Conservation (phyloP, 176 grass and related monocot genomes). For the Puya raimondii region DNA sequence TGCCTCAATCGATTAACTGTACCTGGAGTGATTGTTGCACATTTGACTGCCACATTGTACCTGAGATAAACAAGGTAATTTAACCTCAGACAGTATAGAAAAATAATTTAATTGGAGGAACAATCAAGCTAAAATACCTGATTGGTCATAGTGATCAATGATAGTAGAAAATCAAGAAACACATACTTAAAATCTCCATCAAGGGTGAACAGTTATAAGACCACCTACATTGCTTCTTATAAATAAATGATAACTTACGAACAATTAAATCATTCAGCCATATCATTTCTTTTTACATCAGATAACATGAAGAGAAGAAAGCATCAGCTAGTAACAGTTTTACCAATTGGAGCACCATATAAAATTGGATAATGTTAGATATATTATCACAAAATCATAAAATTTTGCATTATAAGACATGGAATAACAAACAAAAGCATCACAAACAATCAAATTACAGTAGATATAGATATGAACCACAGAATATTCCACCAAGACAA, state of each 20-base stretch:
- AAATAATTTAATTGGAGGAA: neutral
- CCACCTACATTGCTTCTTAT: neutral
- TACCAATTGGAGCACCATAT: neutral
- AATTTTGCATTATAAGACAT: neutral
- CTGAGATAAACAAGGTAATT: slow-evolving; percentile 31
- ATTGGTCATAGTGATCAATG: neutral
- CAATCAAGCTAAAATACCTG: neutral
- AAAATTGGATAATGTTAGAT: neutral
- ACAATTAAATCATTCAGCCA: neutral
- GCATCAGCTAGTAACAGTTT: neutral
- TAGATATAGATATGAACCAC: neutral
- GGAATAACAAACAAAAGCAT: neutral
- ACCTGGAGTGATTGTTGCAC: slow-evolving; percentile 82
- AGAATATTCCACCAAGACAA: slow-evolving; percentile 2
- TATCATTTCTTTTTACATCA: neutral
- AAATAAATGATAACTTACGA: neutral
- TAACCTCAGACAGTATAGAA: neutral
- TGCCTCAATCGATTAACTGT: slow-evolving; percentile 9
- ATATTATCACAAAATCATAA: neutral
- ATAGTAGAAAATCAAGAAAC: neutral
- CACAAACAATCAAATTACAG: neutral
- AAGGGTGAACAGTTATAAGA: too few species aligned
- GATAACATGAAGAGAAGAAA: neutral
- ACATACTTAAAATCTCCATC: too few species aligned
- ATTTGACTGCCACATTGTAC: slow-evolving; percentile 78